Evolutionary conservation across 306 rosid species (phyloP).

Genomic region (Ormosia emarginata): DNA sequence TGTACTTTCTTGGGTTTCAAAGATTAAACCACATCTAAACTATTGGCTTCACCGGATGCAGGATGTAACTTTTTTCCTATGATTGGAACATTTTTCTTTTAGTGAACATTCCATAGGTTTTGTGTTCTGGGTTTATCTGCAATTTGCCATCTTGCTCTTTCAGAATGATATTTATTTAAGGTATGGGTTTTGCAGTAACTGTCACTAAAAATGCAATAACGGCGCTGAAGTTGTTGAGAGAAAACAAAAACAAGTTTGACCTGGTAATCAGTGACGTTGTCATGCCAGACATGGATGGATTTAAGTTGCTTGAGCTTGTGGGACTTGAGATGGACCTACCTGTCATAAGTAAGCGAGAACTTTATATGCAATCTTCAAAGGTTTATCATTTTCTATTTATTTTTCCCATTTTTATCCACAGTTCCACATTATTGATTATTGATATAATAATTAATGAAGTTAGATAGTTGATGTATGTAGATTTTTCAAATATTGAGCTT

Average conservation of each 20-base stretch:
- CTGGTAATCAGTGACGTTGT: conserved; percentile 92
- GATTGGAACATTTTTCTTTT: not conserved
- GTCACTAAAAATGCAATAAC: conserved; percentile 55
- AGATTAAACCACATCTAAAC: not conserved
- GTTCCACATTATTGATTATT: not conserved
- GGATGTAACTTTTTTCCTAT: not conserved
- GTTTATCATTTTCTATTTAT: not conserved
- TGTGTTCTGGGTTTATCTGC: not conserved
- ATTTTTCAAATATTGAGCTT: not conserved
- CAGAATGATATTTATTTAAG: not conserved
- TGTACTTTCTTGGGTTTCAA: not conserved
- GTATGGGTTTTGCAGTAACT: conserved; percentile 65
- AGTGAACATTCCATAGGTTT: not conserved
- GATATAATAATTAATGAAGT: not conserved
- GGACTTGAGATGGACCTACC: conserved; percentile 99
- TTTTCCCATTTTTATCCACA: not conserved
- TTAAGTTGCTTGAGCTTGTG: conserved; percentile 87
- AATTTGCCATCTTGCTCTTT: not conserved
- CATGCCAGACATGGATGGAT: conserved; percentile 99
- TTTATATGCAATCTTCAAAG: not conserved
- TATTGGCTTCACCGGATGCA: not conserved
- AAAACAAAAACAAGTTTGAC: conserved; percentile 66
- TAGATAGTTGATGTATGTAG: not conserved
- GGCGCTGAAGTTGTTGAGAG: conserved; percentile 78
- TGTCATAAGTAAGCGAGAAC: conserved; percentile 70